These are phyloP conservation scores for barrel medic (Medicago truncatula) DNA, from an alignment of 306 rosid species.

Conservation along the genomic window MtrunA17r5.0-ANR NC_053042.1:32713001-32713500, in stretches of 20 bases:
- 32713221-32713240: background rate
- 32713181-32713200: too few relatives aligned
- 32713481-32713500: slow-evolving; percentile 99
- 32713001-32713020: too few relatives aligned
- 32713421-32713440: background rate
- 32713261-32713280: slow-evolving; percentile 90
- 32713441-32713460: slow-evolving; percentile 13
- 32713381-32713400: slow-evolving; percentile 72
- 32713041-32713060: too few relatives aligned
- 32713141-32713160: too few relatives aligned
- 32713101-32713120: too few relatives aligned
- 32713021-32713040: too few relatives aligned
- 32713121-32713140: too few relatives aligned
- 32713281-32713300: slow-evolving; percentile 93
- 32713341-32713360: slow-evolving; percentile 97
- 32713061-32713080: too few relatives aligned
- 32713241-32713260: slow-evolving; percentile 86
- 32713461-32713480: slow-evolving; percentile 45
- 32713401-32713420: background rate
- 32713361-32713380: slow-evolving; percentile 96
- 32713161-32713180: background rate
- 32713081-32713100: too few relatives aligned
- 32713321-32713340: slow-evolving; percentile 96
- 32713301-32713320: slow-evolving; percentile 98
- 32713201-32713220: too few relatives aligned